Percentiles rank a stretch among this genome's conserved stretches.
Evolutionary conservation across 1,139 yeast species (phyloP).

Genomic region (Kluyveromyces sp.): DNA sequence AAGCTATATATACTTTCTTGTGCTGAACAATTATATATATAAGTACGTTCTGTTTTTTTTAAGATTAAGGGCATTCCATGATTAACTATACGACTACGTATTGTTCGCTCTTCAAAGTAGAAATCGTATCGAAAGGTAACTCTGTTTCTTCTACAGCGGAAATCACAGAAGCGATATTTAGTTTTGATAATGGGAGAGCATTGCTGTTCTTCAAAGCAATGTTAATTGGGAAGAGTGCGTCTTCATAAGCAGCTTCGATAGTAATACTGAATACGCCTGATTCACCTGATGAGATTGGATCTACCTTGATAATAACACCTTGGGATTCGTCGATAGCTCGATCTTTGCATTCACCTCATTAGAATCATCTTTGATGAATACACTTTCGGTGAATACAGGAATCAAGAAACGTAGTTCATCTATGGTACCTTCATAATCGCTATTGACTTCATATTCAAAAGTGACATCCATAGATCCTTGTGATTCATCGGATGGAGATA

Average conservation of each 20-base stretch:
- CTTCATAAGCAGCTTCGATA: slow-evolving; percentile 71
- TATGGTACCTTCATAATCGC: slow-evolving; percentile 40
- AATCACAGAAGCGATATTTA: slow-evolving; percentile 39
- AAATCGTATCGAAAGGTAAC: slow-evolving; percentile 66
- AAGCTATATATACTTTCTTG: too few species aligned
- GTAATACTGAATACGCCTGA: slow-evolving; percentile 76
- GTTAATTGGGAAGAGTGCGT: slow-evolving; percentile 81
- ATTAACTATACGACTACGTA: slow-evolving; percentile 48
- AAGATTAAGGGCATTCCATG: not conserved
- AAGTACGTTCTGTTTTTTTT: not conserved
- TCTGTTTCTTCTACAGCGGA: slow-evolving; percentile 36
- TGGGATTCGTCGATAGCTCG: slow-evolving; percentile 43
- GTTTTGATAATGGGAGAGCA: slow-evolving; percentile 38
- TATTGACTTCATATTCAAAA: slow-evolving; percentile 71
- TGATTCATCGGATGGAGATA: slow-evolving; percentile 47
- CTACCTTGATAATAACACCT: slow-evolving; percentile 53
- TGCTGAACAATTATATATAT: not conserved
- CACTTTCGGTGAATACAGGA: slow-evolving; percentile 55
- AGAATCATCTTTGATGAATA: slow-evolving; percentile 42
- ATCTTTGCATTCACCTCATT: slow-evolving; percentile 41
- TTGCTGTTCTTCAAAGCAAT: slow-evolving; percentile 35
- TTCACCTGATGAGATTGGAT: slow-evolving; percentile 41
- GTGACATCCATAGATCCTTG: slow-evolving; percentile 63
- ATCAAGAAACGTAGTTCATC: slow-evolving; percentile 55
- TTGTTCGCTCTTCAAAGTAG: slow-evolving; percentile 54